These are phyloP conservation scores for Cordyceps militaris DNA, from an alignment of 2,329 filamentous ascomycete species.

Conservation along the genomic window DNA sequence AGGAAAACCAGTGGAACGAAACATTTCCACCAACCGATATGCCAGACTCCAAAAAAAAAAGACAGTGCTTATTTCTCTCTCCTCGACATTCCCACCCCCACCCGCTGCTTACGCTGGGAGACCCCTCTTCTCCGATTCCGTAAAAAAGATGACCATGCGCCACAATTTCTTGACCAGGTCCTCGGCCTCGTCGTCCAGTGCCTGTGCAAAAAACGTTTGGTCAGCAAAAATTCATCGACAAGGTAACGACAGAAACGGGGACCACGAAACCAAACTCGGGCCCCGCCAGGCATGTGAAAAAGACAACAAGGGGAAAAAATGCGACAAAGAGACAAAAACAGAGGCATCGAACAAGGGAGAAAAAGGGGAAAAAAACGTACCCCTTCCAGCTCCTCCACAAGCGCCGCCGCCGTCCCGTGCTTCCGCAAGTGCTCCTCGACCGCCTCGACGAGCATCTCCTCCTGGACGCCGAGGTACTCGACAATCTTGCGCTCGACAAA, in stretches of 20 bases:
- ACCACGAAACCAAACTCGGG: neutral
- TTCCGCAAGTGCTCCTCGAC: constrained; percentile 81
- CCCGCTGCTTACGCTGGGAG: constrained; percentile 52
- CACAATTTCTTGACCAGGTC: constrained; percentile 93
- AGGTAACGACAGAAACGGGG: constrained; percentile 16
- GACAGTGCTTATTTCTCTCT: too few species aligned
- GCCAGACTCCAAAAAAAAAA: neutral
- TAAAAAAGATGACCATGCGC: constrained; percentile 98
- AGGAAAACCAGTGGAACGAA: neutral
- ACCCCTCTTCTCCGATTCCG: constrained; percentile 86
- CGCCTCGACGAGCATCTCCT: constrained; percentile 89
- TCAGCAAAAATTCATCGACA: constrained; percentile 17
- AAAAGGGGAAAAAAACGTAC: constrained; percentile 43
- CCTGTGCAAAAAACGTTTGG: constrained; percentile 43
- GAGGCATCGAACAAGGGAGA: neutral
- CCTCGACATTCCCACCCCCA: neutral
- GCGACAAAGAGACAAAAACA: neutral
- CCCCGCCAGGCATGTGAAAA: too few species aligned
- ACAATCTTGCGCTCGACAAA: constrained; percentile 99
- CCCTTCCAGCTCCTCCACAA: constrained; percentile 79
- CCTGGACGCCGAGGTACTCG: constrained; percentile 91
- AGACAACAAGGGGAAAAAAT: neutral
- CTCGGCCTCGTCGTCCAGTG: constrained; percentile 90
- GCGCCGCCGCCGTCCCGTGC: constrained; percentile 64
- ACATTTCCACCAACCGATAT: neutral